Conservation (phyloP, 495 filamentous ascomycete species). For the Xylaria sp. region DNA sequence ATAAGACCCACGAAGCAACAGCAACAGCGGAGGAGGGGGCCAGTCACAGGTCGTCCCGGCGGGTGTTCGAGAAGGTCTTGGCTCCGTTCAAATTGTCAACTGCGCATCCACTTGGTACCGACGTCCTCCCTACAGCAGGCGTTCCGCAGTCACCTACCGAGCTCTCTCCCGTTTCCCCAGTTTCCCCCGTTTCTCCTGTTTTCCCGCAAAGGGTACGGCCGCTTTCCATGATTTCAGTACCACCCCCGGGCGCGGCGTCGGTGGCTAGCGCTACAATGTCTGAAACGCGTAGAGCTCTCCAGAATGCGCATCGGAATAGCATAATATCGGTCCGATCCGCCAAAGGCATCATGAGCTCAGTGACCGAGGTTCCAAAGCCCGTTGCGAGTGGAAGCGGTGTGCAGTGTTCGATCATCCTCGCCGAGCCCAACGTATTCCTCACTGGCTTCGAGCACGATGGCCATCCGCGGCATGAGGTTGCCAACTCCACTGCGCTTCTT, state of each 20-base stretch:
- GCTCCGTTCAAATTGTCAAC: constrained; percentile 44
- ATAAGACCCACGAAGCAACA: constrained; percentile 35
- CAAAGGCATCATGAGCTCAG: constrained; percentile 51
- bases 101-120: constrained; percentile 29
- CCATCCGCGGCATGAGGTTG: constrained; percentile 60
- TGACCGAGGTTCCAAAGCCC: constrained; percentile 65
- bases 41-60: constrained; percentile 34
- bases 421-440: constrained; percentile 89
- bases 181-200: constrained; percentile 9
- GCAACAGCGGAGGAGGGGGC: constrained; percentile 36
- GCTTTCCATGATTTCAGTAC: constrained; percentile 37
- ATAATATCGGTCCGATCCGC: constrained; percentile 52
- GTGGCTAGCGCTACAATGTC: constrained; percentile 36
- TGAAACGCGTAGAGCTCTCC: constrained; percentile 37
- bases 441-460: constrained; percentile 90
- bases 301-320: constrained; percentile 47
- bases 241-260: constrained; percentile 34
- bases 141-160: constrained; percentile 24
- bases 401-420: constrained; percentile 74
- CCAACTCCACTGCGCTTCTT: constrained; percentile 75
- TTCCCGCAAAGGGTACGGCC: constrained; percentile 22
- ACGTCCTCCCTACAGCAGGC: constrained; percentile 22
- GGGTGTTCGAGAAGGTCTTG: constrained; percentile 51
- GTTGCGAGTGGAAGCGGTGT: constrained; percentile 78
- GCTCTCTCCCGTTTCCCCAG: constrained; percentile 7